Evolutionary conservation across 2,329 filamentous ascomycete species (phyloP).

Genomic region (Grosmannia clavigera): DNA sequence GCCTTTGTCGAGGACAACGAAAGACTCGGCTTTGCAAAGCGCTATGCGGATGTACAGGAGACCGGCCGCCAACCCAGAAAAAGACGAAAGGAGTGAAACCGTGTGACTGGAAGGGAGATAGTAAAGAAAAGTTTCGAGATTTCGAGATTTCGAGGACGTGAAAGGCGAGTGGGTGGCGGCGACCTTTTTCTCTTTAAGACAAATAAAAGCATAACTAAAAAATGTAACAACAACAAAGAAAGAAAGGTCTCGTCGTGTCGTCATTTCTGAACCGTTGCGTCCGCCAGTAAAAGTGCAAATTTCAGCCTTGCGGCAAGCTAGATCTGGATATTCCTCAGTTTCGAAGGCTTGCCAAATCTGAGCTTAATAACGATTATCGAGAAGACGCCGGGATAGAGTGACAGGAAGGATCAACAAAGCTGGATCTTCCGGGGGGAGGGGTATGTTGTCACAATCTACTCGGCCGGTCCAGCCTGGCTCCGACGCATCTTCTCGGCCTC

Average conservation of each 20-base stretch:
- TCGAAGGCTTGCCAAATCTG: conserved; percentile 35
- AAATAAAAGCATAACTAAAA: conserved; percentile 1
- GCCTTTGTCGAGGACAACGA: neutral
- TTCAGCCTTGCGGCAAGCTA: conserved; percentile 51
- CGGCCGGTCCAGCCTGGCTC: conserved; percentile 55
- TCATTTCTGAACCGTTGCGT: conserved; percentile 30
- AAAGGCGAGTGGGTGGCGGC: neutral
- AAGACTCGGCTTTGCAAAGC: conserved; percentile 5
- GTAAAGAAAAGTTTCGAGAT: neutral
- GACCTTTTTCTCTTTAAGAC: neutral
- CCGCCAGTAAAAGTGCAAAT: conserved; percentile 27
- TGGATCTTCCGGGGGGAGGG: neutral
- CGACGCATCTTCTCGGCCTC: conserved; percentile 98
- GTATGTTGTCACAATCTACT: conserved; percentile 26
- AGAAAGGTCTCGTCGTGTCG: conserved; percentile 20
- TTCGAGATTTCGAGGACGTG: neutral
- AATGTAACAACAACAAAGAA: conserved; percentile 8
- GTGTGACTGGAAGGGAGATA: neutral
- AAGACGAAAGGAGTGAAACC: neutral
- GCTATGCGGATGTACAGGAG: conserved; percentile 3
- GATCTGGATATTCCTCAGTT: conserved; percentile 41
- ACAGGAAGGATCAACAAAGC: neutral
- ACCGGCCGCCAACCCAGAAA: neutral
- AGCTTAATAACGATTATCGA: conserved; percentile 23
- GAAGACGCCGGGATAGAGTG: conserved; percentile 11